Conservation (phyloP, 2,329 filamentous ascomycete species). For the Diplodia sapinea region DNA sequence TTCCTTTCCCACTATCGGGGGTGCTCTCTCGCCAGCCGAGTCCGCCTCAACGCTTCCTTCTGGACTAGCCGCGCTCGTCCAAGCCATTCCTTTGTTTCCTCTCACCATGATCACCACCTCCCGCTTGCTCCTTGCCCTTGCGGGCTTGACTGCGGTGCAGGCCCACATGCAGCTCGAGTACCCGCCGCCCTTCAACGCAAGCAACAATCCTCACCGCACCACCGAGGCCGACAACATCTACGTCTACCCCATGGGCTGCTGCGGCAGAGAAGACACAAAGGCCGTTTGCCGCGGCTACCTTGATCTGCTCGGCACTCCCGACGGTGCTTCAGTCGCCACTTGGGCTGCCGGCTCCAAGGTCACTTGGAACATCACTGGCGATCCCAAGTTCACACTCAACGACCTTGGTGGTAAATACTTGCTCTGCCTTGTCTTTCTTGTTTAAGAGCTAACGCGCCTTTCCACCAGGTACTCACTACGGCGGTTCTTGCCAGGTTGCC, state of each 20-base stretch:
- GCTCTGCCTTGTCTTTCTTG: neutral
- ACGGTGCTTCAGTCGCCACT: constrained; percentile 27
- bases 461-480: constrained; percentile 50
- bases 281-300: constrained; percentile 27
- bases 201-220: constrained; percentile 28
- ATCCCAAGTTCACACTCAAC: constrained; percentile 14
- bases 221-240: constrained; percentile 19
- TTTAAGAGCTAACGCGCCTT: neutral
- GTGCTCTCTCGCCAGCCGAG: too few species aligned
- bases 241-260: constrained; percentile 30
- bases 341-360: constrained; percentile 26
- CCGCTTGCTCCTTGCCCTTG: constrained; percentile 8
- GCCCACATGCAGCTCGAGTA: constrained; percentile 31
- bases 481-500: constrained; percentile 56
- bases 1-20: neutral
- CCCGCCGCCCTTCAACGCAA: constrained; percentile 27
- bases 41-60: too few species aligned
- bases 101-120: neutral
- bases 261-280: constrained; percentile 23
- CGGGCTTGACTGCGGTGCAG: constrained; percentile 20
- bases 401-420: constrained; percentile 15
- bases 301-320: constrained; percentile 27
- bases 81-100: neutral
- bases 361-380: constrained; percentile 26
- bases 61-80: neutral